Conservation (phyloP, 2,329 filamentous ascomycete species). For the Penicillium sp. region DNA sequence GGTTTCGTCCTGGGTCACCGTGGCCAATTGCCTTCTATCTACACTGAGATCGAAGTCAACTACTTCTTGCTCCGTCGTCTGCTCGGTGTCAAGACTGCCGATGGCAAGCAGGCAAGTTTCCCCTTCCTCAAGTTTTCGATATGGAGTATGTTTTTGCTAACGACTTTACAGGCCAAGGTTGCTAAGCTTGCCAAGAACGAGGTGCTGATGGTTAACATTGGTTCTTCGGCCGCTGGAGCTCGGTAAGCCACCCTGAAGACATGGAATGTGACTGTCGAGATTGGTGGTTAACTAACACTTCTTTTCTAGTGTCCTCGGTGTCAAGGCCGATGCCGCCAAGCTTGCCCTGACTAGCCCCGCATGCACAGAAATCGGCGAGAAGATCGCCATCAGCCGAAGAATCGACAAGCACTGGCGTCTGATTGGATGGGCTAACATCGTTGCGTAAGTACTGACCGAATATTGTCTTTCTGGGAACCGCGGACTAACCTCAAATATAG, state of each 20-base stretch:
- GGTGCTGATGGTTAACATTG: constrained; percentile 99
- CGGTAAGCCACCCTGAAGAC: not conserved
- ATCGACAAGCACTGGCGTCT: constrained; percentile 99
- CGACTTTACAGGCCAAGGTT: constrained; percentile 70
- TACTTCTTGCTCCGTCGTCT: constrained; percentile 96
- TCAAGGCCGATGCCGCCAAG: constrained; percentile 97
- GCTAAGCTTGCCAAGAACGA: constrained; percentile 98
- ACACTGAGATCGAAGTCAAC: constrained; percentile 98
- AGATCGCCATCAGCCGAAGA: constrained; percentile 92
- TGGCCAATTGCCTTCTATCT: constrained; percentile 91
- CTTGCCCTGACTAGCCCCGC: constrained; percentile 88
- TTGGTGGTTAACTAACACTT: not conserved
- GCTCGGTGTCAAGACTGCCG: constrained; percentile 94
- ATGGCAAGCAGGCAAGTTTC: constrained; percentile 74
- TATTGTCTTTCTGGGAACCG: not conserved
- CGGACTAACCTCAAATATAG: constrained; percentile 21
- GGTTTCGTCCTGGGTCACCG: constrained; percentile 96
- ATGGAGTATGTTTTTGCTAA: not conserved
- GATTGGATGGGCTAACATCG: constrained; percentile 86
- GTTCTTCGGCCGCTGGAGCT: constrained; percentile 79
- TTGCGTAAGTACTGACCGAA: constrained; percentile 46
- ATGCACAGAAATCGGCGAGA: constrained; percentile 96
- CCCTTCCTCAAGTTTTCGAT: not conserved
- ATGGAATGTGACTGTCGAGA: not conserved
- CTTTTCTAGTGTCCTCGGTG: constrained; percentile 72